Base-by-base conservation (phyloP, 129 eudicot genomes). In the Escallonia herrerae region DNA sequence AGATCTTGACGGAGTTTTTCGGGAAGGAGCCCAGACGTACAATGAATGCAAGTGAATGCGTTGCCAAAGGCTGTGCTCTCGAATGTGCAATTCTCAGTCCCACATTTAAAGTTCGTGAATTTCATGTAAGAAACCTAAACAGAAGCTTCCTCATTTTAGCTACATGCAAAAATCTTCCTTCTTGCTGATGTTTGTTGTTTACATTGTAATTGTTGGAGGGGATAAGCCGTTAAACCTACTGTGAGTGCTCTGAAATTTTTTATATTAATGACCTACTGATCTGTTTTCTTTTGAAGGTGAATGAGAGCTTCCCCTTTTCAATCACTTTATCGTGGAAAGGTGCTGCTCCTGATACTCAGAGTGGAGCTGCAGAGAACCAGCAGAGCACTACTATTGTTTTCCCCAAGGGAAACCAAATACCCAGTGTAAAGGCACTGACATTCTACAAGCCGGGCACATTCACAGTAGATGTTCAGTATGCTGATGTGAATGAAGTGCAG, bases 21-120 rank as follows among this genome's bases (percentile, higher is more conserved):
- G 95, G 91, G 39, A 93, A 93, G 78, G 98, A 93, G 65, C 96
- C 98, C 5, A 80, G 96, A 60, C 87, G 98, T 15, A 88, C 98
- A 52, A 91, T 87, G 98, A 93, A 88, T 41, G 98, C 96, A 10
- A 93, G 96, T 72, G 98, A 93, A 69, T 91, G 96, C 72, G 96
- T 91, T 42, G 82, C 97, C 4, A 91, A 87, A 78, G 97, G 97
- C 5, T 74, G 90, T 75, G 97, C 96, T 52, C 74, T 91, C 40
- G 72, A 87, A 60, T 91, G 97, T 15, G 97, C 97, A 33, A 87
- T 85, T 75, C 85, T 91, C 11, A 91, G 96, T 56, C 97, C 97
- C 7, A 85, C 96, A 2, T 91, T 87, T 54, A 87, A 91, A 87
- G 97, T 87, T 55, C 71, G 90, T 69, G 97, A 87, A 10, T 91